Evolutionary conservation across 2,329 filamentous ascomycete species (phyloP), one percentile per base, ranked within the genome.

Genomic region (Thelonectria blattea): DNA sequence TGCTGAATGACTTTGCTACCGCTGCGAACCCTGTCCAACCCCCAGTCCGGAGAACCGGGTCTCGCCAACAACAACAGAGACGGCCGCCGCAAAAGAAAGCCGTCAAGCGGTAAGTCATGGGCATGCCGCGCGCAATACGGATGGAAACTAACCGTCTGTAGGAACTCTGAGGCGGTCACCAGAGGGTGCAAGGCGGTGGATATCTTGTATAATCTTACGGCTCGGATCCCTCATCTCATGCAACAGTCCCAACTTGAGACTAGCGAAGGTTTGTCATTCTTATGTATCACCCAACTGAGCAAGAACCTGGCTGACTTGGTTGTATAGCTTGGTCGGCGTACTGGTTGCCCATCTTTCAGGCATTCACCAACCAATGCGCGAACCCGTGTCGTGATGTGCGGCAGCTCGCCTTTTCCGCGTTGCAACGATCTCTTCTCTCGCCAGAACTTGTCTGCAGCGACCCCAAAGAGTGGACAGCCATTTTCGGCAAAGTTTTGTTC

Each of bases 321-420:
- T 14, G 14, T 48, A n/a, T 64, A 91, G 95, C 95, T 14, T 99
- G 95, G 95, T 93, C 92, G 52, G 92, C 95, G 9, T 99, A 99
- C 75, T 99, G 95, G 95, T 89, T 93, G 14, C 95, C 94, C 2
- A 93, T 99, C 24, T 95, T 99, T 76, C 88, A 92, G 68, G 91
- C 92, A 6, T 80, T 99, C 17, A 95, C 91, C 3, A 88, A 87
- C 5, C 95, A 99, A 77, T 97, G 93, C 76, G 91, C 92, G 55
- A 99, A 98, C 73, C 93, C 93, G 1, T 97, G 93, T 72, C 90
- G 94, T 56, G 93, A 97, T 69, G 92, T 99, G 60, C 88, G 95
- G 3, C 91, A 96, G 70, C 86, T 96, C 71, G 92, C 95, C 1
- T 92, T 98, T 68, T 88, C 90, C 8, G 92, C 89, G 10, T 82